Conservation (phyloP, 306 rosid species). For the Vigna nakashimae region DNA sequence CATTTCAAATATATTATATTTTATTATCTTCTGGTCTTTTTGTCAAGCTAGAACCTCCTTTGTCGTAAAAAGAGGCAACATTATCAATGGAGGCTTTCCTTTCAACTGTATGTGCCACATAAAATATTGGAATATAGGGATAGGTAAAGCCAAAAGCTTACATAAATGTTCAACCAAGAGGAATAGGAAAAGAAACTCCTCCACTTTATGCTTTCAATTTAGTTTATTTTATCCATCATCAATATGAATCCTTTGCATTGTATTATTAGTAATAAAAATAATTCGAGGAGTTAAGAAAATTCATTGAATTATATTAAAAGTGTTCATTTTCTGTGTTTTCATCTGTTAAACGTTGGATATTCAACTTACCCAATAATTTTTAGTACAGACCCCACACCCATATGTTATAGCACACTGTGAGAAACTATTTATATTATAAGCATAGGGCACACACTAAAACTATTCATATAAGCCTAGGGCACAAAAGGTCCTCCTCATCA, state of each 20-base stretch:
- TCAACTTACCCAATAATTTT: not conserved
- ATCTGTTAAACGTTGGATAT: too few relatives aligned
- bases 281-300: too few relatives aligned
- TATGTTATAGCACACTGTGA: constrained; percentile 20
- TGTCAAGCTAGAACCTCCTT: constrained; percentile 51
- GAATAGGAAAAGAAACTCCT: not conserved
- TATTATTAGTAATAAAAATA: not conserved
- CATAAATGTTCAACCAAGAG: not conserved
- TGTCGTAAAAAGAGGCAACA: constrained; percentile 65
- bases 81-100: constrained; percentile 47
- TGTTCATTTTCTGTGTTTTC: too few relatives aligned
- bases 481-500: constrained; percentile 34
- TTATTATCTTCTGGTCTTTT: constrained; percentile 44
- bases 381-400: not conserved
- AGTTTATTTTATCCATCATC: not conserved
- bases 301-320: too few relatives aligned
- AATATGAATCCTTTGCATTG: not conserved
- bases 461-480: constrained; percentile 31
- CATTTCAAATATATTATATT: constrained; percentile 15
- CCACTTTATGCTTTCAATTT: not conserved
- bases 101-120: constrained; percentile 38
- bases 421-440: not conserved
- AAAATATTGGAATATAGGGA: not conserved
- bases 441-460: not conserved
- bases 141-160: not conserved